Percentiles rank a stretch among this genome's conserved stretches.
phyloP scores from a whole-genome alignment of 2,329 filamentous ascomycete genomes.

The Shiraia sp. region DNA sequence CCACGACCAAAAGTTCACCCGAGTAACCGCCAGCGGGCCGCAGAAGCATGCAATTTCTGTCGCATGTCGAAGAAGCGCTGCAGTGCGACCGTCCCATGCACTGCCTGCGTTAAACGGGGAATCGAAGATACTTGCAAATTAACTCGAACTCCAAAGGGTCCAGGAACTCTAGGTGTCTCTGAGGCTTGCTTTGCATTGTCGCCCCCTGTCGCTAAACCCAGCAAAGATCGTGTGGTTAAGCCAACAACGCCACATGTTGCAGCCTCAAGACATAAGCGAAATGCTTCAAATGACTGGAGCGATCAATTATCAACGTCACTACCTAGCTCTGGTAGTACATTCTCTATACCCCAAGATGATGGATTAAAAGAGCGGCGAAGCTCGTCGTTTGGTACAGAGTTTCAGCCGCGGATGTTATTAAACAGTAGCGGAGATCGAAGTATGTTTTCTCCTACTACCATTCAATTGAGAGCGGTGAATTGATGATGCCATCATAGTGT shows the following conservation, averaged over 20 bases:
- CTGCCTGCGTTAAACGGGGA: constrained; percentile 20
- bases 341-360: no score
- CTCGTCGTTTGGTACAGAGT: no score
- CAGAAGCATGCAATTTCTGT: constrained; percentile 23
- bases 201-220: no score
- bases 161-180: constrained; percentile 8
- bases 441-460: no score
- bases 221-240: not conserved
- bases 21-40: constrained; percentile 23
- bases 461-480: no score
- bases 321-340: no score
- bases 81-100: constrained; percentile 19
- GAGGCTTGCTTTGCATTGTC: constrained; percentile 3
- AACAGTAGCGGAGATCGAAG: no score
- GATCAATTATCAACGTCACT: no score
- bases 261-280: not conserved
- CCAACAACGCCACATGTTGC: not conserved
- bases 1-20: constrained; percentile 25
- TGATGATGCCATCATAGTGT: no score
- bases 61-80: constrained; percentile 27
- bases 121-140: constrained; percentile 16
- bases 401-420: no score
- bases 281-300: no score
- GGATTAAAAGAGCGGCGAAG: no score
- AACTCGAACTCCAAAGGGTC: constrained; percentile 10